Base-by-base conservation (phyloP, 345 rosid species). In the Boechera divaricarpa region DNA sequence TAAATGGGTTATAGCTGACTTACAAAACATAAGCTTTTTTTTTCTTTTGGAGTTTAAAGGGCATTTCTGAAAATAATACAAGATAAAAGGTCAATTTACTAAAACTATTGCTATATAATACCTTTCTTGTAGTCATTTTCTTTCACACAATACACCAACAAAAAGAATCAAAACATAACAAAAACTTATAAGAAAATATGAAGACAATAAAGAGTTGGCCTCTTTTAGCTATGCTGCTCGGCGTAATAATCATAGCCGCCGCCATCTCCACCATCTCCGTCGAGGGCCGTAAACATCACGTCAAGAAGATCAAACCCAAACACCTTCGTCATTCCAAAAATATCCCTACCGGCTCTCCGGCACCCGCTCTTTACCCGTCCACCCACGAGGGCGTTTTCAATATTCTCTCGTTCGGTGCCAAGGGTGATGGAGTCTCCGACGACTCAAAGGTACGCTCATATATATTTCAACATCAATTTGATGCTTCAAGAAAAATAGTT, bases 381-480 rank as follows among this genome's bases (percentile, higher is more conserved):
- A 51, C 63, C 0, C 28, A 72, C 7, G 74, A 72, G 2, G 74
- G 60, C 29, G 24, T 52, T 79, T 79, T 73, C 38, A 51, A 79
- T 60, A 73, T 79, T 63, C 60, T 67, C 70, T 73, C 82, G 7
- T 79, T 73, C 13, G 82, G 74, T 55, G 82, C 82, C 54, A 67
- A 67, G 29, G 82, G 74, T 0, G 82, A 73, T 67, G 82, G 82
- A 8, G 38, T 73, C 53, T 79, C 82, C 47, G 82, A 79, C 58
- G 82, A 79, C 78, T 73, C 82, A 44, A 67, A 67, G 78, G 81
- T 78, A 32, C 47, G 8, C 58, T 35, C 44, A 67, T 36, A 10
- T 67, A 45, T 21, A 31, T 10, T 26, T 15, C 18, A 54, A 42
- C 45, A 24, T 52, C 59, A 48, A 21, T 3, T 52, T 21, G 29